Evolutionary conservation across 441 rosid genomes (phyloP).

Genomic region (Eutrema salsugineum): DNA sequence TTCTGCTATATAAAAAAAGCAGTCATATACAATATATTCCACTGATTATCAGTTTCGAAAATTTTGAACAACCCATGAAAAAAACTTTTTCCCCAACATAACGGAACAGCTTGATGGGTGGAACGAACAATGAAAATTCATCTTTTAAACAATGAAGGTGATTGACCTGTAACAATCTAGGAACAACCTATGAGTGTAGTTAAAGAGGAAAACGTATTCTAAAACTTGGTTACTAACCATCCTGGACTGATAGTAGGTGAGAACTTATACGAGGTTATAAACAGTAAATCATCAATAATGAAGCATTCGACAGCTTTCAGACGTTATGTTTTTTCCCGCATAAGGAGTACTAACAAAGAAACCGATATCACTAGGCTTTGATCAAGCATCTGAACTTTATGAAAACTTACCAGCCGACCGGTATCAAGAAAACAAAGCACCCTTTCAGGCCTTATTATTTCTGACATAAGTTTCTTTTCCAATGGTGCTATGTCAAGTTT

Average conservation of each 20-base stretch:
- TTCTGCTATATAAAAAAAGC: not conserved
- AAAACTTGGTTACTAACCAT: not conserved
- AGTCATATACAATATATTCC: not conserved
- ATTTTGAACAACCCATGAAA: not conserved
- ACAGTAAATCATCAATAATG: not conserved
- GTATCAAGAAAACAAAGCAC: constrained; percentile 81
- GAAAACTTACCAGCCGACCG: constrained; percentile 79
- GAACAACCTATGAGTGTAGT: not conserved
- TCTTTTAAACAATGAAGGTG: not conserved
- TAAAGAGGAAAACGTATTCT: not conserved
- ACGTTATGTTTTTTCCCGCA: not conserved
- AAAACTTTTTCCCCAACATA: not conserved
- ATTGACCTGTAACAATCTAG: not conserved
- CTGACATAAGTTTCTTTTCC: constrained; percentile 92
- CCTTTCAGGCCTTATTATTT: constrained; percentile 95
- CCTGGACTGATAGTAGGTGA: not conserved
- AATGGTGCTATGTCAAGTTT: constrained; percentile 78
- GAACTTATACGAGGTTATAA: not conserved
- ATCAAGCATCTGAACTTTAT: constrained; percentile 8
- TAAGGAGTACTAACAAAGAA: not conserved
- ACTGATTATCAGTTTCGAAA: not conserved
- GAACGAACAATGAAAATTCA: constrained; percentile 1
- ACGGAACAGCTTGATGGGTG: not conserved
- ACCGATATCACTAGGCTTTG: not conserved
- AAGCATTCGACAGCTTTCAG: not conserved